Conservation (phyloP, 768 basidiomycete genomes). For the Mycena venus region DNA sequence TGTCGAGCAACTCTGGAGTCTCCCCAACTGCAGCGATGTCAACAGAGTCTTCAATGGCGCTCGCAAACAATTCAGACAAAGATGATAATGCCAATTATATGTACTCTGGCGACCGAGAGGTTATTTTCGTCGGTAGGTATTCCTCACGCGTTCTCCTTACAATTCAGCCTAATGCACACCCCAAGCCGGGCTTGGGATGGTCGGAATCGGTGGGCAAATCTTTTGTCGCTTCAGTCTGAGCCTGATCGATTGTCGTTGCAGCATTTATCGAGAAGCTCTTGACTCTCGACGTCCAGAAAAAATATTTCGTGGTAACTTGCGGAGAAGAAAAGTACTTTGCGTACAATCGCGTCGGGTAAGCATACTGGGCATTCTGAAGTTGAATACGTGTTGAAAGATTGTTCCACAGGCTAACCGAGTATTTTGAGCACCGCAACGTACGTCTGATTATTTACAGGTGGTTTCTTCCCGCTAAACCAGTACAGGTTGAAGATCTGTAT, state of each 20-base stretch:
- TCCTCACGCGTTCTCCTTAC: not conserved
- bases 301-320: slow-evolving; percentile 69
- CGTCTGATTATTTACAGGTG: not conserved
- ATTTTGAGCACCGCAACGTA: slow-evolving; percentile 69
- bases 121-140: slow-evolving; percentile 45
- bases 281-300: slow-evolving; percentile 61
- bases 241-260: slow-evolving; percentile 27
- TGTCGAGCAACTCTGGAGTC: not conserved
- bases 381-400: not conserved
- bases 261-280: slow-evolving; percentile 82
- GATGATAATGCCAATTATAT: not conserved
- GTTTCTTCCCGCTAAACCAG: not conserved
- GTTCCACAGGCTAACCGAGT: slow-evolving; percentile 60
- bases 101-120: slow-evolving; percentile 32
- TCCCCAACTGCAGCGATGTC: too few species aligned
- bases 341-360: slow-evolving; percentile 67
- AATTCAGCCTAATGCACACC: slow-evolving; percentile 33
- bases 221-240: not conserved
- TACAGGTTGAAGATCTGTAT: slow-evolving; percentile 68
- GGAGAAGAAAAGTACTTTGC: slow-evolving; percentile 70
- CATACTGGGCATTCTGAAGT: not conserved
- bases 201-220: slow-evolving; percentile 63
- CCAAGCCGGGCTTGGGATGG: slow-evolving; percentile 72
- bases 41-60: not conserved
- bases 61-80: not conserved